A percentile compares a stretch with the other conserved stretches of the same genome.
Conservation (phyloP, 805 yeast species). For the Kregervanrija delftensis region DNA sequence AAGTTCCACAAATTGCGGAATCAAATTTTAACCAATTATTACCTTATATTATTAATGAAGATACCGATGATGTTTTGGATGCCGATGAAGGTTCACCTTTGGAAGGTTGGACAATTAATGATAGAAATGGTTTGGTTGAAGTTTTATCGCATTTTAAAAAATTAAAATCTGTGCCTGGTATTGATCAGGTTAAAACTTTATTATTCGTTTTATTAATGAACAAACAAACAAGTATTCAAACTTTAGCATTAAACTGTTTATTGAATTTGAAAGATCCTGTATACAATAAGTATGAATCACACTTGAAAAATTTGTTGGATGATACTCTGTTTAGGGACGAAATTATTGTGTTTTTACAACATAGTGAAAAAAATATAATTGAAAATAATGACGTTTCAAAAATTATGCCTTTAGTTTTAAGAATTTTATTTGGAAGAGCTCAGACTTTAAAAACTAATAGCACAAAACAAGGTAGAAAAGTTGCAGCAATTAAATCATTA, state of each 20-base stretch:
- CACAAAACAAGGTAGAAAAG: conserved; percentile 63
- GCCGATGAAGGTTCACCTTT: conserved; percentile 18
- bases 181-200: conserved; percentile 47
- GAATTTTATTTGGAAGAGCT: conserved; percentile 83
- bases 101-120: conserved; percentile 30
- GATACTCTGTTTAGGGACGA: conserved; percentile 85
- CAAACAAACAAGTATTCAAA: conserved; percentile 57
- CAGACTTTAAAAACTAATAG: conserved; percentile 65
- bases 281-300: conserved; percentile 64
- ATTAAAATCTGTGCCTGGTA: conserved; percentile 45
- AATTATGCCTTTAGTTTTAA: conserved; percentile 65
- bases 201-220: conserved; percentile 54
- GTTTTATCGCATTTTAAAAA: conserved; percentile 60
- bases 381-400: conserved; percentile 52
- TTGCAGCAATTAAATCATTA: conserved; percentile 58
- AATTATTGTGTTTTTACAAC: conserved; percentile 53
- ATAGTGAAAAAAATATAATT: conserved; percentile 43
- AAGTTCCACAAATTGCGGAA: conserved; percentile 68
- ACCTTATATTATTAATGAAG: conserved; percentile 45
- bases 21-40: conserved; percentile 47
- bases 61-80: conserved; percentile 27
- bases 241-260: conserved; percentile 62
- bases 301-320: conserved; percentile 68
- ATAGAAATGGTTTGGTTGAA: conserved; percentile 51
- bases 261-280: conserved; percentile 54